phyloP scores from a whole-genome alignment of 2,329 filamentous ascomycete species.

The Neonectria faginata region DNA sequence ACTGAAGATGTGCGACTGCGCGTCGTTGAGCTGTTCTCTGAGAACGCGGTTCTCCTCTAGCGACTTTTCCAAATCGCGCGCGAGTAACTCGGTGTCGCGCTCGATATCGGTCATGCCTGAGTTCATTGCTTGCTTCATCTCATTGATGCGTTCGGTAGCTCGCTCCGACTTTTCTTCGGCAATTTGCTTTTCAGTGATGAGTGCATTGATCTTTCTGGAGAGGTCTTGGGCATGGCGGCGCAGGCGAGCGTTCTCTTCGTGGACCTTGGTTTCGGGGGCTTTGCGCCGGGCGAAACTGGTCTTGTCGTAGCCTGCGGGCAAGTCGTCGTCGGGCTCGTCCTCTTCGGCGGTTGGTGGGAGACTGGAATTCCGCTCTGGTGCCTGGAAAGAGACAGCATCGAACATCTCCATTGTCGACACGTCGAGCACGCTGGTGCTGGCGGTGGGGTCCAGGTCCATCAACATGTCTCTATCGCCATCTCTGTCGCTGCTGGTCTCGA shows the following conservation, averaged over 20 bases:
- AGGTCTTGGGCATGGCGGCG: conserved; percentile 40
- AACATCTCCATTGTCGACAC: conserved; percentile 29
- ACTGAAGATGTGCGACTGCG: conserved; percentile 55
- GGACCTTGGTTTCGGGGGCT: conserved; percentile 20
- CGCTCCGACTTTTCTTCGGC: conserved; percentile 47
- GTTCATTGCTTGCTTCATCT: conserved; percentile 42
- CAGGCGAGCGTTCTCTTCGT: conserved; percentile 34
- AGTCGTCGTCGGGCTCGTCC: conserved; percentile 36
- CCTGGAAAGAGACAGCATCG: conserved; percentile 30
- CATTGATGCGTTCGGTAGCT: conserved; percentile 40
- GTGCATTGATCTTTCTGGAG: conserved; percentile 30
- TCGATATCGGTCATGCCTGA: conserved; percentile 40
- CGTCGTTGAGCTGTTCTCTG: conserved; percentile 50
- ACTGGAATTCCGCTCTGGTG: conserved; percentile 13
- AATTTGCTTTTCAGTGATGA: conserved; percentile 45
- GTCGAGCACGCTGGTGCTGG: conserved; percentile 20
- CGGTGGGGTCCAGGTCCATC: conserved; percentile 31
- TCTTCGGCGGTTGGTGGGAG: conserved; percentile 31
- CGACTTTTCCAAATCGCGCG: conserved; percentile 38
- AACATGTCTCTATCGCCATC: conserved; percentile 21
- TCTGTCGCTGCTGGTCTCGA: conserved; percentile 8
- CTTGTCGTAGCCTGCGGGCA: conserved; percentile 32
- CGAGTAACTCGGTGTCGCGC: conserved; percentile 40
- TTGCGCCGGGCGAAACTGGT: conserved; percentile 25
- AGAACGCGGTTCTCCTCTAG: conserved; percentile 46